Conservation (phyloP, 225 moss, liverwort and hornwort species). For the Climacium dendroides region DNA sequence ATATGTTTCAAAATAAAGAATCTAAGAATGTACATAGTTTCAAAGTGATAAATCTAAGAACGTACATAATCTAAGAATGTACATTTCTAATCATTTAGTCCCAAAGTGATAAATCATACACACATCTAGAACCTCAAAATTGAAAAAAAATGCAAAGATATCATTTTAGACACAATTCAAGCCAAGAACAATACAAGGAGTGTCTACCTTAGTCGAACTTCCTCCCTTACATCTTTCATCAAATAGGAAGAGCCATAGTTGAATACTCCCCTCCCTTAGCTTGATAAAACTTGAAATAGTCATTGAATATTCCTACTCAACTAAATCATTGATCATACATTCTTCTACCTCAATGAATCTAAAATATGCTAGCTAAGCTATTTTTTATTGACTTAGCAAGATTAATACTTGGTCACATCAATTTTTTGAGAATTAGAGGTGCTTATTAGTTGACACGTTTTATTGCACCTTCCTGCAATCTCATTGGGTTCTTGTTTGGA, state of each 20-base stretch:
- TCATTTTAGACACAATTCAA: background rate
- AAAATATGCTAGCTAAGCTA: accelerated
- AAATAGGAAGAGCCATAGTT: background rate
- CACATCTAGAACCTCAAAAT: background rate
- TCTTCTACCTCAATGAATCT: accelerated
- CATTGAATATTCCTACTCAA: background rate
- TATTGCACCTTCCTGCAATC: background rate
- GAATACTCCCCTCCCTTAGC: background rate
- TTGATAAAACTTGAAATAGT: accelerated
- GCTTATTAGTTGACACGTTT: background rate
- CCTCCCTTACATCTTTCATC: accelerated
- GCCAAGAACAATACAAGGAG: accelerated
- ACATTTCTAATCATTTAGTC: accelerated
- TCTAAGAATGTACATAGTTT: too few species aligned
- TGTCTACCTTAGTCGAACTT: background rate
- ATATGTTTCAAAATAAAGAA: too few species aligned
- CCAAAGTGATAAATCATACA: too few species aligned
- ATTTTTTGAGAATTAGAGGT: background rate
- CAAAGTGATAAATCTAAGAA: background rate
- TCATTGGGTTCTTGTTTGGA: background rate
- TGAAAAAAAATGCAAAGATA: background rate
- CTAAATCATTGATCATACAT: background rate
- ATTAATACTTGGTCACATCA: background rate
- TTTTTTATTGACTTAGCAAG: background rate
- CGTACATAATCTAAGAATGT: accelerated